Conservation (phyloP, 768 basidiomycete genomes). For the Phylloporus sp. region DNA sequence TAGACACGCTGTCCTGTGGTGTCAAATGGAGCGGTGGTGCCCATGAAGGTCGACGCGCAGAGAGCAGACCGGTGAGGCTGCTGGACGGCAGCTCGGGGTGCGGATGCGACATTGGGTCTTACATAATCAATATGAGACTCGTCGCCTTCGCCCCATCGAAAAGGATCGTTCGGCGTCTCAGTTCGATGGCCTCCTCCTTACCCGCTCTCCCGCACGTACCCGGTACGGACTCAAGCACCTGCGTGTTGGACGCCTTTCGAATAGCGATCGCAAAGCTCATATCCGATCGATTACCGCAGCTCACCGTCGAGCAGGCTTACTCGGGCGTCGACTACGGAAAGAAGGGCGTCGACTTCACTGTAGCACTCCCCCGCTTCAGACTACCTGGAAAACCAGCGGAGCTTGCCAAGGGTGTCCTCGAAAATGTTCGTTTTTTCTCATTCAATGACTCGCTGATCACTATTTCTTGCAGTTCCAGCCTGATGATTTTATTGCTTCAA, state of each 20-base stretch:
- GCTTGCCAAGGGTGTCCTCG: constrained; percentile 68
- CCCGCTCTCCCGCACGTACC: constrained; percentile 40
- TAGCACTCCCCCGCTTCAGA: constrained; percentile 89
- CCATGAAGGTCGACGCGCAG: constrained; percentile 33
- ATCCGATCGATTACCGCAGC: constrained; percentile 56
- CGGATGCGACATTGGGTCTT: constrained; percentile 22
- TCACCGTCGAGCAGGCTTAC: constrained; percentile 77
- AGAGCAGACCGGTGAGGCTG: constrained; percentile 30
- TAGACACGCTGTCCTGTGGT: constrained; percentile 20
- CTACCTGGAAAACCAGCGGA: constrained; percentile 81
- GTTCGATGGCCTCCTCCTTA: constrained; percentile 30
- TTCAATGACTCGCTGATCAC: constrained; percentile 1
- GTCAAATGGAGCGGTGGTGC: constrained; percentile 28
- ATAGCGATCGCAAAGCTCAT: constrained; percentile 75
- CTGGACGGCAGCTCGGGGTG: no score
- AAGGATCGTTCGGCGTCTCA: constrained; percentile 18
- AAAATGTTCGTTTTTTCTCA: constrained; percentile 47
- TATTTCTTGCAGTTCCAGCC: constrained; percentile 66
- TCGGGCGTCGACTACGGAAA: constrained; percentile 85
- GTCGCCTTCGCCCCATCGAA: constrained; percentile 17
- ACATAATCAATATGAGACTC: constrained; percentile 15
- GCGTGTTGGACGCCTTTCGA: constrained; percentile 73
- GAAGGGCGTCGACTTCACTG: constrained; percentile 90
- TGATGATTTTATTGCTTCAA: constrained; percentile 71
- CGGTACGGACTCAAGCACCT: constrained; percentile 59